These are phyloP conservation scores for Cephaloascus albidus DNA, from an alignment of 805 yeast genomes.

Conservation along the genomic window DNA sequence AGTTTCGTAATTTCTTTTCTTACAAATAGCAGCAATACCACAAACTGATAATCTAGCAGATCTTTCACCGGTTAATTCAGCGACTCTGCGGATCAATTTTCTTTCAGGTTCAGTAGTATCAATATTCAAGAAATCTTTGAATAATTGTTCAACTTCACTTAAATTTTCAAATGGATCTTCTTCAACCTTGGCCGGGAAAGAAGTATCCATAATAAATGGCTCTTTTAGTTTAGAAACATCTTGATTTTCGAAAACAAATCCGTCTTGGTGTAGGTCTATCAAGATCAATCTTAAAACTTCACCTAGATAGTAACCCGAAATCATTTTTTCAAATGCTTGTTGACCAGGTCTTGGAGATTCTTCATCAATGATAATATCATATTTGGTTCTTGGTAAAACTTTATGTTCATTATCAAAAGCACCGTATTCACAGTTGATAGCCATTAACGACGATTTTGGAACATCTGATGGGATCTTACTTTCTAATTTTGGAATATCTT, in stretches of 20 bases:
- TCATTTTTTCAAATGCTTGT: conserved; percentile 95
- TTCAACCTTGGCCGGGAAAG: conserved; percentile 80
- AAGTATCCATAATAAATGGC: conserved; percentile 78
- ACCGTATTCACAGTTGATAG: conserved; percentile 97
- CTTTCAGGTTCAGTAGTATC: conserved; percentile 71
- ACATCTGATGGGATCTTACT: conserved; percentile 63
- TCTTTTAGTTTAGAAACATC: conserved; percentile 51
- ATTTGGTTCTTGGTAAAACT: conserved; percentile 83
- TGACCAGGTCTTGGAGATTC: conserved; percentile 95
- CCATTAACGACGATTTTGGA: conserved; percentile 64
- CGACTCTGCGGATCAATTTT: conserved; percentile 68
- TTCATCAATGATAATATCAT: conserved; percentile 70
- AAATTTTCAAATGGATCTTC: conserved; percentile 84
- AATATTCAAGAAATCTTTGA: conserved; percentile 49
- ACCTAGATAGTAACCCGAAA: conserved; percentile 93
- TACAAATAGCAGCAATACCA: conserved; percentile 91
- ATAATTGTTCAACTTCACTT: conserved; percentile 61
- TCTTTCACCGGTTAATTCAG: conserved; percentile 85
- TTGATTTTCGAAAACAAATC: conserved; percentile 62
- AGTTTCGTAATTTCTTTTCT: conserved; percentile 68
- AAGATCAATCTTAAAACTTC: conserved; percentile 78
- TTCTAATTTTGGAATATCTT: conserved; percentile 71
- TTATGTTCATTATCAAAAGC: conserved; percentile 88
- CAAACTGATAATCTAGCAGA: conserved; percentile 88
- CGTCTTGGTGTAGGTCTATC: conserved; percentile 58